These are phyloP conservation scores for Paspalum vaginatum DNA, from an alignment of 176 grass and related monocot species.

Conservation along the genomic window DNA sequence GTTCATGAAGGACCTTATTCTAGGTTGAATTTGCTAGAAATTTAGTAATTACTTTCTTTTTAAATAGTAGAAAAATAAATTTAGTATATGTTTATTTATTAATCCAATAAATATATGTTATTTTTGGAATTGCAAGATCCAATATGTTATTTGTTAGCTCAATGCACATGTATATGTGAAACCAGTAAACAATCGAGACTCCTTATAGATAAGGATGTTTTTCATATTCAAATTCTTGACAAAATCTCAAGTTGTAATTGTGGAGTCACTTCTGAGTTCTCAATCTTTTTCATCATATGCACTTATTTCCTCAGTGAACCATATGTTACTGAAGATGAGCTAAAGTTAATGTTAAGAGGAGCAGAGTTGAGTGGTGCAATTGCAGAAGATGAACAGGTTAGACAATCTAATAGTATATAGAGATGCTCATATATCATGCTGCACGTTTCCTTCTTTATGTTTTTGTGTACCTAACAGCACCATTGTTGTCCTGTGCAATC, in stretches of 20 bases:
- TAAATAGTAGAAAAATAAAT: background rate
- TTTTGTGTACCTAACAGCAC: background rate
- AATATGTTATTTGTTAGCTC: background rate
- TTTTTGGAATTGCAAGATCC: too few species aligned
- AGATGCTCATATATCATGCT: background rate
- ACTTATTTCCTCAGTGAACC: constrained; percentile 69
- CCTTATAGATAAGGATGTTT: background rate
- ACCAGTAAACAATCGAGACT: background rate
- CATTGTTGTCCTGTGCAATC: background rate
- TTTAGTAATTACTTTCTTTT: background rate
- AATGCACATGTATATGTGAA: constrained; percentile 1
- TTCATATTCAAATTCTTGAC: background rate
- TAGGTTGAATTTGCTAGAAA: background rate
- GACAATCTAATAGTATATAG: constrained; percentile 31
- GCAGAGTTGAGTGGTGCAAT: constrained; percentile 95
- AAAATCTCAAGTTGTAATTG: background rate
- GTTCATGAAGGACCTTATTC: background rate
- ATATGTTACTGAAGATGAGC: constrained; percentile 99
- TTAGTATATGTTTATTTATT: background rate
- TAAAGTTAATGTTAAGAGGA: constrained; percentile 96
- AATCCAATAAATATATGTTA: background rate
- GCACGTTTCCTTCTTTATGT: background rate
- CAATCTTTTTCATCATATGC: constrained; percentile 19
- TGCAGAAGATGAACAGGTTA: constrained; percentile 98
- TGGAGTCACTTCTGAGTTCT: constrained; percentile 21